phyloP scores from a whole-genome alignment of 2,329 filamentous ascomycete species.

The Trichoderma brevicompactum region DNA sequence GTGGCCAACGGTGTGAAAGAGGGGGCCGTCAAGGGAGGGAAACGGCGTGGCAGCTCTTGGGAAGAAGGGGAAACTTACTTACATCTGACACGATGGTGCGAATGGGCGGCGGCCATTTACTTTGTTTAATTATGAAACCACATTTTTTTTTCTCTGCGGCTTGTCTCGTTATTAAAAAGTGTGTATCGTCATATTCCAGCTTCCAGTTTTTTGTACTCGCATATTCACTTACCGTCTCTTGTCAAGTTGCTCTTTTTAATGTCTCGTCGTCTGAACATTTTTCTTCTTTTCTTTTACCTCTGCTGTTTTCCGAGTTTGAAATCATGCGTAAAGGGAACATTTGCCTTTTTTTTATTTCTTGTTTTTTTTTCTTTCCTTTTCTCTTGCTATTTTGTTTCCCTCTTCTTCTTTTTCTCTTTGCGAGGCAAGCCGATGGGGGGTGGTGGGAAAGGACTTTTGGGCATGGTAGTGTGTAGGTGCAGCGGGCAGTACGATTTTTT shows the following conservation, averaged over 20 bases:
- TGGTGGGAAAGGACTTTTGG: not conserved
- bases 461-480: not conserved
- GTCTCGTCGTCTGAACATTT: not conserved
- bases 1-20: constrained; percentile 29
- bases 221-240: constrained; percentile 11
- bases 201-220: constrained; percentile 28
- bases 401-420: not conserved
- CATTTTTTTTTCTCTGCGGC: constrained; percentile 32
- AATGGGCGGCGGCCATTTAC: constrained; percentile 51
- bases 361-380: constrained; percentile 25
- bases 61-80: constrained; percentile 35
- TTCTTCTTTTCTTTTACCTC: not conserved
- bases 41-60: constrained; percentile 32
- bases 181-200: constrained; percentile 20
- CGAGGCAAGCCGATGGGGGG: constrained; percentile 18
- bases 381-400: not conserved
- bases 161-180: constrained; percentile 24
- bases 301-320: not conserved
- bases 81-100: constrained; percentile 40
- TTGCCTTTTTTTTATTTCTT: constrained; percentile 25
- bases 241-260: not conserved
- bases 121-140: constrained; percentile 57
- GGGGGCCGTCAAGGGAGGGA: constrained; percentile 22
- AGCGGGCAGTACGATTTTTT: not conserved
- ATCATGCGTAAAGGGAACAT: constrained; percentile 4